Evolutionary conservation across 306 rosid genomes (phyloP).

Genomic region (Rosa persica): DNA sequence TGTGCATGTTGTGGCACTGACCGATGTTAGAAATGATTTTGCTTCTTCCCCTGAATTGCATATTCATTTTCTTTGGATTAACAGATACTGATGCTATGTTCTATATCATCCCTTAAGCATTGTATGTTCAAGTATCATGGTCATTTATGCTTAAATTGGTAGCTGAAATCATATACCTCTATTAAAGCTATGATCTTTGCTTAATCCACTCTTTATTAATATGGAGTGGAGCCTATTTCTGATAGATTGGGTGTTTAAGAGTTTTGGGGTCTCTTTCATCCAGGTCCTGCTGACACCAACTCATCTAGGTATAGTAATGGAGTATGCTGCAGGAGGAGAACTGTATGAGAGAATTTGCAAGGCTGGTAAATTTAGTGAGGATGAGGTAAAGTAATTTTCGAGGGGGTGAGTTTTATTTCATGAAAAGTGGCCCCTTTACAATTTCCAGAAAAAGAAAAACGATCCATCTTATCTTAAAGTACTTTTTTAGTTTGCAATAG

Average conservation of each 20-base stretch:
- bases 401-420: neutral
- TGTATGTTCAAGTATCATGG: neutral
- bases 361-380: constrained; percentile 82
- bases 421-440: neutral
- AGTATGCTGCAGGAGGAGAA: constrained; percentile 89
- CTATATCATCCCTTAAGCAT: neutral
- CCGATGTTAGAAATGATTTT: neutral
- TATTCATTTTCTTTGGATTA: neutral
- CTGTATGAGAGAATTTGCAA: constrained; percentile 69
- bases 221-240: constrained; percentile 2
- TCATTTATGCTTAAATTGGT: neutral
- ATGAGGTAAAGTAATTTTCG: constrained; percentile 52
- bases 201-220: neutral
- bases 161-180: neutral
- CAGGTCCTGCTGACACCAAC: constrained; percentile 81
- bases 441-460: neutral
- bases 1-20: neutral
- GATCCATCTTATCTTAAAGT: neutral
- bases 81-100: neutral
- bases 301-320: constrained; percentile 85
- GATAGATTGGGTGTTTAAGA: neutral
- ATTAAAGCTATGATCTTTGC: neutral
- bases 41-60: neutral
- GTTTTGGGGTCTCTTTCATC: constrained; percentile 34
- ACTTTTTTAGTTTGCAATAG: neutral